Conservation (phyloP, 441 rosid genomes). For the Corymbia citriodora region DNA sequence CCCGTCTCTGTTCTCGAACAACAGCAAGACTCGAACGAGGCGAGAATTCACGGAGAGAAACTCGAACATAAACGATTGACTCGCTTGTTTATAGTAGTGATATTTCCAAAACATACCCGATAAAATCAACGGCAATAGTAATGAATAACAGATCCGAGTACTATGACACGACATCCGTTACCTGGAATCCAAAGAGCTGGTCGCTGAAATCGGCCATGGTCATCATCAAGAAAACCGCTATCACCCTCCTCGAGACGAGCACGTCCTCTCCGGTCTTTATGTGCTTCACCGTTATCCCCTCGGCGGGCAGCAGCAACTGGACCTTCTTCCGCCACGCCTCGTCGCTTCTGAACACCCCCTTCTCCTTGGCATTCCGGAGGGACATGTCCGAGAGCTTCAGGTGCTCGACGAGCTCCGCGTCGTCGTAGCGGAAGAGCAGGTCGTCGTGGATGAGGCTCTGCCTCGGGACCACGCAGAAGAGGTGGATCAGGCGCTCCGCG, state of each 20-base stretch:
- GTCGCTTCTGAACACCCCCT: slow-evolving; percentile 38
- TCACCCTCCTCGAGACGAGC: slow-evolving; percentile 49
- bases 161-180: neutral
- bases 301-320: slow-evolving; percentile 40
- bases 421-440: slow-evolving; percentile 62
- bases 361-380: slow-evolving; percentile 47
- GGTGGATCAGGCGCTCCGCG: slow-evolving; percentile 74
- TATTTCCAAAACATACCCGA: neutral
- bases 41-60: neutral
- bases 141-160: neutral
- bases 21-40: neutral
- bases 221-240: slow-evolving; percentile 58
- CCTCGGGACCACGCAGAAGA: slow-evolving; percentile 76
- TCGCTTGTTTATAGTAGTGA: neutral
- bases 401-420: slow-evolving; percentile 57
- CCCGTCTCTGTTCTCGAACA: slow-evolving; percentile 57
- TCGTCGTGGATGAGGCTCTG: slow-evolving; percentile 72
- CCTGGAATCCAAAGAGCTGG: slow-evolving; percentile 43
- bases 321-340: slow-evolving; percentile 84
- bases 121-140: neutral
- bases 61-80: neutral
- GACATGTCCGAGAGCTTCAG: slow-evolving; percentile 50
- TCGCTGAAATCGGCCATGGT: slow-evolving; percentile 92
- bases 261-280: slow-evolving; percentile 76
- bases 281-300: slow-evolving; percentile 54